Evolutionary conservation across 441 rosid species (phyloP).

Genomic region (Gossypium schwendimanii): DNA sequence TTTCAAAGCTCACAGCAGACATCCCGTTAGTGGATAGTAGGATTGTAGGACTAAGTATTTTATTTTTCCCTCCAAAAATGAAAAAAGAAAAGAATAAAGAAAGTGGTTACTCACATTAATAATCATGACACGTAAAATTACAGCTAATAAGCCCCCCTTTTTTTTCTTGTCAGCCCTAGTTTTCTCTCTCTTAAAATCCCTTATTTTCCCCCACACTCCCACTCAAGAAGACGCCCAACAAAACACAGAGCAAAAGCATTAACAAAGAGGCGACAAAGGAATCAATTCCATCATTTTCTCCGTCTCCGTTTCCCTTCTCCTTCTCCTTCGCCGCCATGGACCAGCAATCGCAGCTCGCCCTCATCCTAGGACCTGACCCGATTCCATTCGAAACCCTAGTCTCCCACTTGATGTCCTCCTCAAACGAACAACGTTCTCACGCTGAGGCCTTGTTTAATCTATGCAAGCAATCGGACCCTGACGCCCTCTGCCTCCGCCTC

Average conservation of each 20-base stretch:
- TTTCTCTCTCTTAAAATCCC: constrained; percentile 1
- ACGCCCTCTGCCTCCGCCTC: constrained; percentile 74
- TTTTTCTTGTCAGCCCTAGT: neutral
- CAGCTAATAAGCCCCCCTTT: neutral
- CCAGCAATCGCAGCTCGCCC: constrained; percentile 79
- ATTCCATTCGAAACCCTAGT: constrained; percentile 80
- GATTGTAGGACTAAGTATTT: neutral
- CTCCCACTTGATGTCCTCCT: constrained; percentile 82
- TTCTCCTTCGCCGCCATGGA: constrained; percentile 45
- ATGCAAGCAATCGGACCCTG: constrained; percentile 81
- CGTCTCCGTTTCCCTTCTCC: neutral
- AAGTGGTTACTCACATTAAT: neutral
- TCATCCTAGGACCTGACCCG: constrained; percentile 70
- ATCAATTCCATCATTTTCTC: constrained; percentile 10
- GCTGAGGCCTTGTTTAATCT: constrained; percentile 87
- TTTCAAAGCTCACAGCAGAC: too few species aligned
- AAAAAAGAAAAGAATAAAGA: neutral
- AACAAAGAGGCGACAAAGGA: neutral
- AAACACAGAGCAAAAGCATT: neutral
- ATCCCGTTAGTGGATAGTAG: neutral
- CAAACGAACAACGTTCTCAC: constrained; percentile 89
- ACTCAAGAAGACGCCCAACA: neutral
- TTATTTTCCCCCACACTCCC: neutral
- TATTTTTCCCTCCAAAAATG: neutral
- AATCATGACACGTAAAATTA: neutral